phyloP scores from a whole-genome alignment of 352 stramenopile species.

The Phytophthora idaei region DNA sequence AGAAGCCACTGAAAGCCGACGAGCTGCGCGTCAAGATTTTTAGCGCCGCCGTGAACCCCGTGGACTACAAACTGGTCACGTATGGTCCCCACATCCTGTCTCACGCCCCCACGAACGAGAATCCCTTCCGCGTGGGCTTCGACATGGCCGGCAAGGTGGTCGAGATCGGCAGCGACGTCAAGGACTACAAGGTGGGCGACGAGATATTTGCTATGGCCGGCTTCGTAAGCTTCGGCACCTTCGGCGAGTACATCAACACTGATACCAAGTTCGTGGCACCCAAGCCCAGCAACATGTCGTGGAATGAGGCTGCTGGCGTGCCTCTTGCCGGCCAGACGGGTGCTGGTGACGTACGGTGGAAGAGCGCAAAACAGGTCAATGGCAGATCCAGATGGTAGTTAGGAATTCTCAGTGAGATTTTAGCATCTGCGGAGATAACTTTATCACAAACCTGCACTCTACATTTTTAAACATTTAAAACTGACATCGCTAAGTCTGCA shows the following conservation, averaged over 20 bases:
- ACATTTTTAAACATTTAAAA: no score
- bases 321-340: conserved; percentile 29
- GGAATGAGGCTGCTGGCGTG: conserved; percentile 40
- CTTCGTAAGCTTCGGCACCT: conserved; percentile 12
- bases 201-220: conserved; percentile 35
- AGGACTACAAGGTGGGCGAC: conserved; percentile 37
- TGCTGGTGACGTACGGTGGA: conserved; percentile 29
- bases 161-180: conserved; percentile 40
- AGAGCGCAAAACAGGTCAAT: no score
- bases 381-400: no score
- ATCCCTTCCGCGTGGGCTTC: conserved; percentile 26
- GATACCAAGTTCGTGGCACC: conserved; percentile 31
- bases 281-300: conserved; percentile 50
- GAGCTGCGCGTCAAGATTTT: conserved; percentile 34
- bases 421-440: no score
- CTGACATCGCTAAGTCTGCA: no score
- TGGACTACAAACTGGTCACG: conserved; percentile 37
- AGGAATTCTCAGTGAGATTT: no score
- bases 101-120: conserved; percentile 7
- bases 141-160: conserved; percentile 37
- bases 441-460: no score
- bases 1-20: conserved; percentile 18
- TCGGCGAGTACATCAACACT: conserved; percentile 50
- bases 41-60: conserved; percentile 38
- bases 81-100: conserved; percentile 21